These are phyloP conservation scores for Pisolithus marmoratus DNA, from an alignment of 768 basidiomycete genomes.

Conservation along the genomic window DNA sequence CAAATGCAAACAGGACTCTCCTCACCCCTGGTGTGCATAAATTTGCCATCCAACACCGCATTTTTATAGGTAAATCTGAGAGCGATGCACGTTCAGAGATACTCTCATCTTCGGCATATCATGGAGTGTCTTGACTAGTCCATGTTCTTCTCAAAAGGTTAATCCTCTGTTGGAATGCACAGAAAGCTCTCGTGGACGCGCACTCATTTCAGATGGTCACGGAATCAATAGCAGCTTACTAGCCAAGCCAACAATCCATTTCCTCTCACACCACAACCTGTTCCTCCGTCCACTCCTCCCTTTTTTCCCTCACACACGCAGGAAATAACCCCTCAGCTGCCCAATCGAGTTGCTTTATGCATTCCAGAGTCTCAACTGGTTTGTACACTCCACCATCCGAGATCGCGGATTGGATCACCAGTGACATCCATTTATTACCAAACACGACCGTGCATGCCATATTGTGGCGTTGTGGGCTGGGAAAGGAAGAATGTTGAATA, in stretches of 20 bases:
- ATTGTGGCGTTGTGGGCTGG: conserved; percentile 52
- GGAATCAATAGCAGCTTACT: background rate
- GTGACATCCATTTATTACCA: conserved; percentile 65
- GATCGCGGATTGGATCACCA: conserved; percentile 65
- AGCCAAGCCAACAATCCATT: conserved; percentile 53
- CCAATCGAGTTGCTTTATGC: conserved; percentile 58
- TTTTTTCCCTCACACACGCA: conserved; percentile 53
- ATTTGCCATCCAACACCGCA: no score
- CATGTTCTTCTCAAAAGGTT: no score
- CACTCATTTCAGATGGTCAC: conserved; percentile 8
- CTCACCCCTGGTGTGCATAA: no score
- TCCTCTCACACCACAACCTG: conserved; percentile 53
- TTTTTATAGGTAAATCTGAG: no score
- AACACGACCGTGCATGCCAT: conserved; percentile 71
- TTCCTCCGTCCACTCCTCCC: conserved; percentile 60
- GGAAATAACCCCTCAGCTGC: conserved; percentile 49
- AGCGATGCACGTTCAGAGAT: no score
- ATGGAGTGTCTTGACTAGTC: no score
- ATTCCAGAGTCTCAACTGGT: conserved; percentile 66
- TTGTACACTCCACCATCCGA: conserved; percentile 57
- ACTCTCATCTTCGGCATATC: no score
- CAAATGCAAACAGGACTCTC: no score
- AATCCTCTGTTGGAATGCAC: no score
- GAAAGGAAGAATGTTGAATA: background rate
- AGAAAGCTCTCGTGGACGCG: background rate